These are phyloP conservation scores for Chlamydomonas asymmetrica DNA, from an alignment of 139 green algal genomes.

Conservation along the genomic window DNA sequence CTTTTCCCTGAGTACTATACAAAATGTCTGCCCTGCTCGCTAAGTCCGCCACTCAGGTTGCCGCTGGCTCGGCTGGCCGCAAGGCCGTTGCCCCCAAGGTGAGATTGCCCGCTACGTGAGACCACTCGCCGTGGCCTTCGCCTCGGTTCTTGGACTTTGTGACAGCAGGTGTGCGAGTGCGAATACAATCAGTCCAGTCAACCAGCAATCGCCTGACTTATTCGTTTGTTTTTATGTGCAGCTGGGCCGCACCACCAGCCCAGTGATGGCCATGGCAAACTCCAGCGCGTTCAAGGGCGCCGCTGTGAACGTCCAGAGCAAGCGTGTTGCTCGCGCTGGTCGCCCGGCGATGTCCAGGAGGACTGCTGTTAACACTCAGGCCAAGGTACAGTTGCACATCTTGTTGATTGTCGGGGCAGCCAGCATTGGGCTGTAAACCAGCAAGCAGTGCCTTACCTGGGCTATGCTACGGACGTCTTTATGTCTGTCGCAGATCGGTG, in stretches of 20 bases:
- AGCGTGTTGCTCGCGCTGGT: constrained; percentile 14
- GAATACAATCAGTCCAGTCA: not conserved
- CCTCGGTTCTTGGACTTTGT: not conserved
- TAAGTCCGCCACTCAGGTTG: constrained; percentile 24
- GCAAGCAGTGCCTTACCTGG: not conserved
- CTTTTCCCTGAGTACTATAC: no score
- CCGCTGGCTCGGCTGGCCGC: constrained; percentile 15
- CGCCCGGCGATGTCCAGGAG: constrained; percentile 33
- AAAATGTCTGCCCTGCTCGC: no score
- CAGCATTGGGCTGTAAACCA: not conserved
- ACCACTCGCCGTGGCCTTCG: constrained; percentile 12
- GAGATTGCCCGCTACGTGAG: not conserved
- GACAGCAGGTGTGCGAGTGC: not conserved
- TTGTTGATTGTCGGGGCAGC: not conserved
- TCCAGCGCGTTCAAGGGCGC: constrained; percentile 31
- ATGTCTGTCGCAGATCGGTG: constrained; percentile 81
- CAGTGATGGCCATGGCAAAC: constrained; percentile 31
- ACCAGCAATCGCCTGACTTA: not conserved
- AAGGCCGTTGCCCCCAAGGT: constrained; percentile 14
- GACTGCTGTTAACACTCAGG: constrained; percentile 50
- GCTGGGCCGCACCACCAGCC: constrained; percentile 24
- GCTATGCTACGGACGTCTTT: not conserved
- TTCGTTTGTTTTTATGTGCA: not conserved
- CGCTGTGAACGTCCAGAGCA: constrained; percentile 17
- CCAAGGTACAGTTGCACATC: constrained; percentile 31